Evolutionary conservation across 2,329 filamentous ascomycete genomes (phyloP), one percentile per base, ranked within the genome.

Genomic region (Biscogniauxia sp.): DNA sequence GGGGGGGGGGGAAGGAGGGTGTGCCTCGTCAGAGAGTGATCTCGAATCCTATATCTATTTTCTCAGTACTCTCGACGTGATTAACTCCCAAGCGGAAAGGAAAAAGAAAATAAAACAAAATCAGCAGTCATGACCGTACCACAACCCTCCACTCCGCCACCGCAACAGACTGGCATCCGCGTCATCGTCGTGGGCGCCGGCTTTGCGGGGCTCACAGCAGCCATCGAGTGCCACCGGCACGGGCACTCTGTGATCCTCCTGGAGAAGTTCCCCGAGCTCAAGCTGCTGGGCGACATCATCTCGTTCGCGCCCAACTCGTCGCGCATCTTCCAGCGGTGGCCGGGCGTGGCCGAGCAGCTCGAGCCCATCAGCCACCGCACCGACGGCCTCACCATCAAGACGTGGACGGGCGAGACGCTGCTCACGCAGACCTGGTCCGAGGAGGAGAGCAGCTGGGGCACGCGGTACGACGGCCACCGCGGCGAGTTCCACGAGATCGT

Each of bases 151-250:
- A 15, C 17, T 45, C 37, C 37, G 15, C 57, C 50, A 1, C 64
- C 67, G 5, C 67, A 74, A 9, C 66, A 74, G 3, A 76, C 75
- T n/a, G 77, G 77, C 57, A 77, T 82, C 68, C 76, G 75, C 52
- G 77, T 82, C 49, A 70, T 83, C 13, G 76, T 83, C 49, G 80
- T 82, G 15, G 81, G 81, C 25, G 77, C 76, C 66, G 84, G 84
- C n/a, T 86, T 87, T 61, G 84, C 82, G 41, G 84, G 84, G 20
- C 78, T 87, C 15, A 81, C 84, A 17, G 82, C 84, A 11, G 84
- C 84, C 49, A 85, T 87, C 61, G 83, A 87, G 69, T 85, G 83
- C 68, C 76, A 80, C 53, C 79, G 81, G 51, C 83, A 86, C 67
- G 84, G 84, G 6, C 83, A 85, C 67, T 71, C 73, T 1, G 81